These are phyloP conservation scores for Gastrolobium villosum DNA, from an alignment of 306 rosid species.

Conservation along the genomic window DNA sequence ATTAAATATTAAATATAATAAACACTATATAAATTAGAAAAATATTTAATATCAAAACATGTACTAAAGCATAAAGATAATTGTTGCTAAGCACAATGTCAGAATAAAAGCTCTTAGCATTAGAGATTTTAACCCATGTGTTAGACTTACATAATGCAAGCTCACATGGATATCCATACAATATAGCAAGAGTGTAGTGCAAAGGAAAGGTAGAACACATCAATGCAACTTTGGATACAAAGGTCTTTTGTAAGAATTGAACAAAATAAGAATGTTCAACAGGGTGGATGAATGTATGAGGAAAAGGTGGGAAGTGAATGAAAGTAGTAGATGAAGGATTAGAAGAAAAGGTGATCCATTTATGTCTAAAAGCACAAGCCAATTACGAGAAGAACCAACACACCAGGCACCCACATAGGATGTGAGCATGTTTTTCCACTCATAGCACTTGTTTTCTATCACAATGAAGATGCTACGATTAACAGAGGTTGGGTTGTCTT, in stretches of 20 bases:
- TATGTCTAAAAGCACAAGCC: neutral
- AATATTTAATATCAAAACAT: too few relatives aligned
- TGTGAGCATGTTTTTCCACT: conserved; percentile 10
- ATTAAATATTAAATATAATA: too few relatives aligned
- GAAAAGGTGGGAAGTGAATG: conserved; percentile 25
- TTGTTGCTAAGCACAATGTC: conserved; percentile 35
- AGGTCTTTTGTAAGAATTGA: neutral
- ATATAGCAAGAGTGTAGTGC: neutral
- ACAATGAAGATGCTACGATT: neutral
- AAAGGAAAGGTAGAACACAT: neutral
- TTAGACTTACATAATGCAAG: neutral
- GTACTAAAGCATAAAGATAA: conserved; percentile 38
- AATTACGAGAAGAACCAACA: conserved; percentile 40
- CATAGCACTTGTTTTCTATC: neutral
- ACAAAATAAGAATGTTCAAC: neutral
- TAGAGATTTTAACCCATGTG: conserved; percentile 9
- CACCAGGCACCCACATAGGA: conserved; percentile 16
- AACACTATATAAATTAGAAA: too few relatives aligned
- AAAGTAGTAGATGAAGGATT: neutral
- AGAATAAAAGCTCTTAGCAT: conserved; percentile 16
- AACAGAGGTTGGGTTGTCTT: neutral
- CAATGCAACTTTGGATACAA: conserved; percentile 6
- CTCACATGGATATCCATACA: neutral
- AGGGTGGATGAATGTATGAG: neutral
- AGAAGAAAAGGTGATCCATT: conserved; percentile 21